phyloP scores from a whole-genome alignment of 2,329 filamentous ascomycete species.

The Aspergillus terreus region DNA sequence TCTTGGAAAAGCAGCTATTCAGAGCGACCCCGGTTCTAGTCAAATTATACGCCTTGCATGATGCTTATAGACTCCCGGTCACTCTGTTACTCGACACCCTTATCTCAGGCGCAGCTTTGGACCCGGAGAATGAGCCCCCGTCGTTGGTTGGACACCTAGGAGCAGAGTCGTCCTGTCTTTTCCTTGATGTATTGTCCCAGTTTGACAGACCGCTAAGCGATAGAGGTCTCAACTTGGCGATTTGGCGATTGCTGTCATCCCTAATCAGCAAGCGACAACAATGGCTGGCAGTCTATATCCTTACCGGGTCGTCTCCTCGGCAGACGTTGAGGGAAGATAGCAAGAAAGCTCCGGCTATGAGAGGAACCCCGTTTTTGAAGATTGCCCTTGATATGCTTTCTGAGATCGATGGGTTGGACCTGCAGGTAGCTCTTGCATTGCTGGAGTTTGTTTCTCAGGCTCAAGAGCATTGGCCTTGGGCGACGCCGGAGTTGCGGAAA shows the following conservation, averaged over 20 bases:
- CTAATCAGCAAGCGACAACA: conserved; percentile 88
- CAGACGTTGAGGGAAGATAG: conserved; percentile 60
- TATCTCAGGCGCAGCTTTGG: conserved; percentile 64
- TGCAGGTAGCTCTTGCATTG: conserved; percentile 67
- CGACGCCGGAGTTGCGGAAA: conserved; percentile 72
- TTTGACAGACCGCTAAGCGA: conserved; percentile 73
- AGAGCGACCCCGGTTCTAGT: conserved; percentile 73
- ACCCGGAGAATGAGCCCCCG: conserved; percentile 69
- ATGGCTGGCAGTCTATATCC: conserved; percentile 90
- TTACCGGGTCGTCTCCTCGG: conserved; percentile 81
- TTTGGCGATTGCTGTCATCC: conserved; percentile 83
- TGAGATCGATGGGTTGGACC: conserved; percentile 60
- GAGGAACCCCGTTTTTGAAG: conserved; percentile 65
- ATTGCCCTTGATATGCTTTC: conserved; percentile 69
- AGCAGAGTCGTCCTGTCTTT: conserved; percentile 75
- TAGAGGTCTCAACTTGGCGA: conserved; percentile 59
- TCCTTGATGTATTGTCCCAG: conserved; percentile 72
- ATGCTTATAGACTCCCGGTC: conserved; percentile 62
- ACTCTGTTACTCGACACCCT: conserved; percentile 69
- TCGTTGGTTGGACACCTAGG: conserved; percentile 90
- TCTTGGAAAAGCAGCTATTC: conserved; percentile 75
- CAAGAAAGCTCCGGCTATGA: conserved; percentile 47
- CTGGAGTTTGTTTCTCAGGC: conserved; percentile 83
- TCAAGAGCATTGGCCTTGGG: conserved; percentile 95
- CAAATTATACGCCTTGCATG: conserved; percentile 68